These are phyloP conservation scores for Globisporangium polare DNA, from an alignment of 352 stramenopile genomes.

Conservation along the genomic window DNA sequence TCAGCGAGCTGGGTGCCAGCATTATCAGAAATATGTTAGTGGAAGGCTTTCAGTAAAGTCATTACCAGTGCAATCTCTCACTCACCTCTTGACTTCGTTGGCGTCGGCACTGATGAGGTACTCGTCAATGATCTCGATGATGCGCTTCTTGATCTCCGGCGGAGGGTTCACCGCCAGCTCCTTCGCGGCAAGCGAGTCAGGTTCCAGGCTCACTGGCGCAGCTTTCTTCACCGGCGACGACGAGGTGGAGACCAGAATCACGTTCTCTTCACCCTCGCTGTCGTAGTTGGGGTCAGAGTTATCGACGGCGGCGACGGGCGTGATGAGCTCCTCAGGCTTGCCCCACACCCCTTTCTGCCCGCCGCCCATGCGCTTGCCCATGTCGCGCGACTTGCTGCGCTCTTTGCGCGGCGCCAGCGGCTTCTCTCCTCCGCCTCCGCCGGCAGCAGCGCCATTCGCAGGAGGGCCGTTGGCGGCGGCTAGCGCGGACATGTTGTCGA, in stretches of 20 bases:
- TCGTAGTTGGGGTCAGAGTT: conserved; percentile 93
- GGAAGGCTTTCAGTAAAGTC: neutral
- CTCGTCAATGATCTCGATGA: conserved; percentile 87
- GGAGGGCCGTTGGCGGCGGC: conserved; percentile 1
- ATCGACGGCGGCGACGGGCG: conserved; percentile 66
- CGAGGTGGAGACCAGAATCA: conserved; percentile 76
- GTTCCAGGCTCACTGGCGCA: conserved; percentile 45
- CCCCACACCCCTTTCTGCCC: conserved; percentile 83
- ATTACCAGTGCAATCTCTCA: conserved; percentile 14
- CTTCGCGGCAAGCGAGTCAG: conserved; percentile 66
- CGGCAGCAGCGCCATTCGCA: conserved; percentile 16
- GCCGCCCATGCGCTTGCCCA: conserved; percentile 84
- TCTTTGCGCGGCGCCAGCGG: conserved; percentile 58
- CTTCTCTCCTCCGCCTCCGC: conserved; percentile 42
- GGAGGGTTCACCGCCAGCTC: conserved; percentile 71
- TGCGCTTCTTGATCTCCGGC: conserved; percentile 87
- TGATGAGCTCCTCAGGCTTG: conserved; percentile 71
- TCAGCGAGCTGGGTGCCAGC: conserved; percentile 40
- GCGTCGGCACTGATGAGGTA: conserved; percentile 87
- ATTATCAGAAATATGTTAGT: neutral
- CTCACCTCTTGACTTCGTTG: conserved; percentile 83
- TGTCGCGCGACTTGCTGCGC: conserved; percentile 82
- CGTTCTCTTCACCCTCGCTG: conserved; percentile 87
- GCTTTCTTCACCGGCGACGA: conserved; percentile 40
- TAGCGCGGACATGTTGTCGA: conserved; percentile 12